These are phyloP conservation scores for Chytriomyces confervae DNA, from an alignment of 192 early-diverging fungal species.

Conservation along the genomic window DNA sequence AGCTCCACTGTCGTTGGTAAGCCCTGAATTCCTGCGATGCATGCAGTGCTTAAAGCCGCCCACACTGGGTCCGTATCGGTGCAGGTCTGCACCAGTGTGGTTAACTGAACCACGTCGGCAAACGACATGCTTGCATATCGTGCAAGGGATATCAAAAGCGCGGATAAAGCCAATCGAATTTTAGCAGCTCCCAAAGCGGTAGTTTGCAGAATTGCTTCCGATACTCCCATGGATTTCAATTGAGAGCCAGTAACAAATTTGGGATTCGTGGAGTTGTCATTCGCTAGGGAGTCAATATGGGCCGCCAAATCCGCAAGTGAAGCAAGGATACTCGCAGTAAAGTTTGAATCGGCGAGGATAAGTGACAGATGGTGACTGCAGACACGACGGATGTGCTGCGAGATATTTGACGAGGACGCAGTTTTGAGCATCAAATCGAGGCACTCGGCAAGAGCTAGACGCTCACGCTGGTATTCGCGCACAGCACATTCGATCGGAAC, in stretches of 20 bases:
- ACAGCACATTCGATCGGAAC: constrained; percentile 23
- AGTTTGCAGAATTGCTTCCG: neutral
- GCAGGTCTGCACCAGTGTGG: constrained; percentile 3
- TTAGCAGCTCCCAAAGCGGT: neutral
- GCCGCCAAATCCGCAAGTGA: neutral
- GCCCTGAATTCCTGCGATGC: constrained; percentile 15
- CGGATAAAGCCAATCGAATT: neutral
- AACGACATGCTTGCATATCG: neutral
- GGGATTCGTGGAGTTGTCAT: constrained; percentile 9
- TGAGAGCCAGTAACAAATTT: constrained; percentile 19
- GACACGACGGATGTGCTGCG: constrained; percentile 8
- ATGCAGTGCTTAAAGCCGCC: neutral
- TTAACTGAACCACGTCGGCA: constrained; percentile 5
- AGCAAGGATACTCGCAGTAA: neutral
- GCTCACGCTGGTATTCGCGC: constrained; percentile 1
- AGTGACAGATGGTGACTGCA: neutral
- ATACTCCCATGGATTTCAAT: constrained; percentile 20
- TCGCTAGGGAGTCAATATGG: constrained; percentile 18
- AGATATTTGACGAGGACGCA: neutral
- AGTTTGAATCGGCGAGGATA: neutral
- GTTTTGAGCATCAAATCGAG: constrained; percentile 22
- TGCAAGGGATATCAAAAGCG: constrained; percentile 6
- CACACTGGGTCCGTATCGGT: constrained; percentile 21
- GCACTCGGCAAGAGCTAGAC: constrained; percentile 12
- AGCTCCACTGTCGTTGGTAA: neutral